Evolutionary conservation across 2,329 filamentous ascomycete species (phyloP).

Genomic region (Aureobasidium sp.): DNA sequence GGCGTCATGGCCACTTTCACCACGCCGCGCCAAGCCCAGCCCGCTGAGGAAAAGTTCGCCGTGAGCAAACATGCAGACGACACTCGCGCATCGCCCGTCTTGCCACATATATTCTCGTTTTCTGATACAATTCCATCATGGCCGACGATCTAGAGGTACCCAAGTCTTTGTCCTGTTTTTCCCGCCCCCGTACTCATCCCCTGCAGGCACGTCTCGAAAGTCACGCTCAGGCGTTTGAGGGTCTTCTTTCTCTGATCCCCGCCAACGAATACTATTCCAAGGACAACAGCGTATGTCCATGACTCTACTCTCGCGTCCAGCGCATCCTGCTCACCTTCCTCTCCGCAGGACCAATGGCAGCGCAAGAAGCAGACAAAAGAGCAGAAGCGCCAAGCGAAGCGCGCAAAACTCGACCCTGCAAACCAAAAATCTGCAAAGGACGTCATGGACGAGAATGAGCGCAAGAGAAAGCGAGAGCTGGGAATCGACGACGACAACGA

Average conservation of each 20-base stretch:
- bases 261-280: constrained; percentile 77
- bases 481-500: constrained; percentile 44
- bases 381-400: constrained; percentile 70
- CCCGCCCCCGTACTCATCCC: constrained; percentile 3
- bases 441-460: constrained; percentile 75
- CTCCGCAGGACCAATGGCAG: constrained; percentile 74
- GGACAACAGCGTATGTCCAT: constrained; percentile 64
- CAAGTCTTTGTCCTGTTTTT: constrained; percentile 16
- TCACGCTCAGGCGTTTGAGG: constrained; percentile 71
- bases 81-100: not conserved
- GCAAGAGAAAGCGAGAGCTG: constrained; percentile 64
- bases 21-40: not conserved
- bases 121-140: constrained; percentile 10
- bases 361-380: constrained; percentile 94
- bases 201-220: constrained; percentile 44
- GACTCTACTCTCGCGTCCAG: not conserved
- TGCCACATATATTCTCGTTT: not conserved
- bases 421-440: constrained; percentile 88
- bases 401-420: constrained; percentile 84
- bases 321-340: constrained; percentile 14
- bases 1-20: not conserved
- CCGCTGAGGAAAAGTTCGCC: constrained; percentile 5
- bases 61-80: not conserved
- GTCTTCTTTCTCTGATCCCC: constrained; percentile 76
- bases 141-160: constrained; percentile 17